A percentile compares a stretch with the other conserved stretches of the same genome.
These are phyloP conservation scores for Penicillium sp. DNA, from an alignment of 2,329 filamentous ascomycete genomes.

Conservation along the genomic window DNA sequence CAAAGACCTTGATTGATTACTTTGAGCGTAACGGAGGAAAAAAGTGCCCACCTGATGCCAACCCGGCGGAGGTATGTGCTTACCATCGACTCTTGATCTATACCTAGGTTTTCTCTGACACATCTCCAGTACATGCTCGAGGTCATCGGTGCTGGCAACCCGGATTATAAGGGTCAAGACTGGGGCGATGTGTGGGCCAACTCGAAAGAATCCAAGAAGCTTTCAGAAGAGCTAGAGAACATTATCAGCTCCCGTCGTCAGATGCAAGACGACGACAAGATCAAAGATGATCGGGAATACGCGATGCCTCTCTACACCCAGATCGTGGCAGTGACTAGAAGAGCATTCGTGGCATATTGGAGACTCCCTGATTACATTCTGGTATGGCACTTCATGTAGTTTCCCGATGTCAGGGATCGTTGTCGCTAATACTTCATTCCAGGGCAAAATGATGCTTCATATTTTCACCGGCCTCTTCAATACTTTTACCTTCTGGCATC, in stretches of 20 bases:
- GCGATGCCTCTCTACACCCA: constrained; percentile 60
- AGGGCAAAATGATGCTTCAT: constrained; percentile 62
- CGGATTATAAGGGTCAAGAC: constrained; percentile 59
- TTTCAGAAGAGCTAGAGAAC: constrained; percentile 52
- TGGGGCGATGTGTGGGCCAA: constrained; percentile 62
- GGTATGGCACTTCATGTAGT: constrained; percentile 20
- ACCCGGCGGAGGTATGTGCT: constrained; percentile 61
- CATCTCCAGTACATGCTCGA: constrained; percentile 73
- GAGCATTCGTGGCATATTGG: constrained; percentile 64
- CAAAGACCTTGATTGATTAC: constrained; percentile 65
- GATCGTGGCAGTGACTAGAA: constrained; percentile 53
- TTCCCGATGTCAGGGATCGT: not conserved
- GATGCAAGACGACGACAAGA: constrained; percentile 36
- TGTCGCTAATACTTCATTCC: constrained; percentile 16
- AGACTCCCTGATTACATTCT: constrained; percentile 60
- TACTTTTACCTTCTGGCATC: constrained; percentile 67
- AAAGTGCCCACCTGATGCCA: constrained; percentile 60
- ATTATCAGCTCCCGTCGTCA: constrained; percentile 50
- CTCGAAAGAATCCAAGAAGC: constrained; percentile 50
- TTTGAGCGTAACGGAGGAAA: constrained; percentile 65
- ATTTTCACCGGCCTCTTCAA: constrained; percentile 66
- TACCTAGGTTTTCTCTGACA: not conserved
- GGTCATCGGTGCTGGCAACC: constrained; percentile 62
- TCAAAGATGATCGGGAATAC: constrained; percentile 58
- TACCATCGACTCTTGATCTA: not conserved